phyloP scores from a whole-genome alignment of 257 asterid genomes.

The Plectranthus barbatus region DNA sequence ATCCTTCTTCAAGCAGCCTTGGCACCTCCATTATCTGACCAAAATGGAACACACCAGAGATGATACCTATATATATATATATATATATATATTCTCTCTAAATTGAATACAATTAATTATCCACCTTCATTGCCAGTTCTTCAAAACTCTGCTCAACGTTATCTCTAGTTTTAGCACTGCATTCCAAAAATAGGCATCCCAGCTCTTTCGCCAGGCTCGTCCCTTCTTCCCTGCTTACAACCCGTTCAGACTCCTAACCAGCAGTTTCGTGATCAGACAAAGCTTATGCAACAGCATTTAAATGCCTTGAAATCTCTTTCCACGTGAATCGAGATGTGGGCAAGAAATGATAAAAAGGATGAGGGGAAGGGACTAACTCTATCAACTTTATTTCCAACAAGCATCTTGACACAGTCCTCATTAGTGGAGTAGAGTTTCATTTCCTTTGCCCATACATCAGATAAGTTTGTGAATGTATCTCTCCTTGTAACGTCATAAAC shows the following conservation, averaged over 20 bases:
- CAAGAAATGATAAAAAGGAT: not conserved
- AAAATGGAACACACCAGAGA: not conserved
- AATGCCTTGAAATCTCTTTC: not conserved
- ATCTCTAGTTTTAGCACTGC: slow-evolving; percentile 88
- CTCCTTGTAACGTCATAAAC: slow-evolving; percentile 93
- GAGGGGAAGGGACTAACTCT: slow-evolving; percentile 38
- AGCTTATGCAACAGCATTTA: not conserved
- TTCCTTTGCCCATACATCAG: slow-evolving; percentile 91
- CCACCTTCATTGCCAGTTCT: slow-evolving; percentile 74
- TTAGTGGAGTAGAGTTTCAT: slow-evolving; percentile 72
- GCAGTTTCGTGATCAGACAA: not conserved
- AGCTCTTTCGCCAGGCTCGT: slow-evolving; percentile 60
- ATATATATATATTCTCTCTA: no score
- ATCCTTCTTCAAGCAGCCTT: slow-evolving; percentile 78
- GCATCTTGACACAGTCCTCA: slow-evolving; percentile 81
- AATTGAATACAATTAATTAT: not conserved
- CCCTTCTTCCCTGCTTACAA: slow-evolving; percentile 81
- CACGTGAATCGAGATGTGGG: not conserved
- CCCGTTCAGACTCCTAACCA: slow-evolving; percentile 75
- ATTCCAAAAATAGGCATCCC: slow-evolving; percentile 73
- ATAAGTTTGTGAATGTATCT: slow-evolving; percentile 68
- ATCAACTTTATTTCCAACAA: slow-evolving; percentile 91
- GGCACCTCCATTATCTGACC: slow-evolving; percentile 93
- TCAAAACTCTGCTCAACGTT: slow-evolving; percentile 79
- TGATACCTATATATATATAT: no score